phyloP scores from a whole-genome alignment of 352 stramenopile species.

The Phytopythium vexans region DNA sequence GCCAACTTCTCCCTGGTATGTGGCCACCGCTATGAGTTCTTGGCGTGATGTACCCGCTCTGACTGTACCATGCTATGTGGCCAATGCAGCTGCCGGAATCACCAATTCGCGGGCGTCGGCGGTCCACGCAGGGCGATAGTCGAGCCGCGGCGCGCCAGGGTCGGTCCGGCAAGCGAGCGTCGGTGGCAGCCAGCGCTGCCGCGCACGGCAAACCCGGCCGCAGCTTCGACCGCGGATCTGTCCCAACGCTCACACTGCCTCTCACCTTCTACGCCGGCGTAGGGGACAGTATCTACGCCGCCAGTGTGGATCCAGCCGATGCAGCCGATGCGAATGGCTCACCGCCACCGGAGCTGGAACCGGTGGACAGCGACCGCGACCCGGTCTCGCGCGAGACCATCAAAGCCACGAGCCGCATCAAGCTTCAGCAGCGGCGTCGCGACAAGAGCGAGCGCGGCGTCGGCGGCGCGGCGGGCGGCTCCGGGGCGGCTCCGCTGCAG shows the following conservation, averaged over 20 bases:
- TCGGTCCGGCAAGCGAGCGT: slow-evolving; percentile 11
- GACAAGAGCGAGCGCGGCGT: slow-evolving; percentile 1
- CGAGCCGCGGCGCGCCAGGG: slow-evolving; percentile 8
- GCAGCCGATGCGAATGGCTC: slow-evolving; percentile 8
- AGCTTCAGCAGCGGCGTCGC: slow-evolving; percentile 35
- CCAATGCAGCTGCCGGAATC: slow-evolving; percentile 15
- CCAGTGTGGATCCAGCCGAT: neutral
- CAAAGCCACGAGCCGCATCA: slow-evolving; percentile 60
- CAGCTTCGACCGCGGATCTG: slow-evolving; percentile 32
- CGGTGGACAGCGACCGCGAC: slow-evolving; percentile 33
- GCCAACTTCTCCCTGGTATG: slow-evolving; percentile 57
- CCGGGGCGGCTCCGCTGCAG: neutral
- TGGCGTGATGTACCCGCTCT: neutral
- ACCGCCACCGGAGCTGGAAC: slow-evolving; percentile 19
- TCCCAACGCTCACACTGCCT: slow-evolving; percentile 8
- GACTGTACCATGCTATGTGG: neutral
- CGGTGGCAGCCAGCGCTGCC: slow-evolving; percentile 12
- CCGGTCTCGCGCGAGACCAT: slow-evolving; percentile 60
- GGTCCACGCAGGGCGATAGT: slow-evolving; percentile 16
- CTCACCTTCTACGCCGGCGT: neutral
- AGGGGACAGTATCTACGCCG: neutral
- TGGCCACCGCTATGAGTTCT: neutral
- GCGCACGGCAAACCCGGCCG: slow-evolving; percentile 21
- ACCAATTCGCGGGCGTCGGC: slow-evolving; percentile 13
- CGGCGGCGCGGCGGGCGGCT: too few species aligned